Conservation (phyloP, 2,329 filamentous ascomycete genomes). For the Fusarium ambrosium region DNA sequence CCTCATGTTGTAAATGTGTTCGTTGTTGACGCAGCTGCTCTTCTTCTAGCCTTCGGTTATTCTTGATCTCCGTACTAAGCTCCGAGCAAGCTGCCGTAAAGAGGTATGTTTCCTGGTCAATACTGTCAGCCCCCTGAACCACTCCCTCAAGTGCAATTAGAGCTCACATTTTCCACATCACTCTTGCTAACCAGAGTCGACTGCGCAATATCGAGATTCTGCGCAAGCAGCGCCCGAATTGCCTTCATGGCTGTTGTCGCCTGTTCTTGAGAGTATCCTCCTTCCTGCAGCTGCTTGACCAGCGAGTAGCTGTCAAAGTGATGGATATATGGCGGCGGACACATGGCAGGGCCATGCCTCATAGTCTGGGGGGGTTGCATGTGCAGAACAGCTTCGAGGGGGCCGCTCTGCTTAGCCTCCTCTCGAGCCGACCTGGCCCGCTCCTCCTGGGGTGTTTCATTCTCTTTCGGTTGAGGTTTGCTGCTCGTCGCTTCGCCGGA, state of each 20-base stretch:
- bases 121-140: slow-evolving; percentile 28
- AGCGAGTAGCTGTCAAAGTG: slow-evolving; percentile 96
- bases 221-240: slow-evolving; percentile 80
- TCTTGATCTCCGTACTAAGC: slow-evolving; percentile 86
- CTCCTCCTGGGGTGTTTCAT: slow-evolving; percentile 30
- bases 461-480: slow-evolving; percentile 13
- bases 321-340: slow-evolving; percentile 86
- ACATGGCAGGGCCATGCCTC: slow-evolving; percentile 74
- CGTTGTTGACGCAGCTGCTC: slow-evolving; percentile 87
- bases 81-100: slow-evolving; percentile 96
- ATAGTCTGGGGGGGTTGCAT: slow-evolving; percentile 59
- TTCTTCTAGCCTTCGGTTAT: slow-evolving; percentile 80
- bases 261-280: slow-evolving; percentile 80
- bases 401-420: slow-evolving; percentile 59
- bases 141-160: neutral
- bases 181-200: slow-evolving; percentile 87
- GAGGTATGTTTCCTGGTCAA: slow-evolving; percentile 80
- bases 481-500: slow-evolving; percentile 16
- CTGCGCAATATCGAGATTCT: slow-evolving; percentile 86
- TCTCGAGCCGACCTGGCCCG: slow-evolving; percentile 50
- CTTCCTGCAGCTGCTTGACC: slow-evolving; percentile 82
- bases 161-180: slow-evolving; percentile 84
- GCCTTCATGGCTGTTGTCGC: slow-evolving; percentile 93
- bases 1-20: slow-evolving; percentile 90
- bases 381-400: slow-evolving; percentile 65